phyloP scores from a whole-genome alignment of 2,329 filamentous ascomycete genomes.

The Scytalidium lignicola region DNA sequence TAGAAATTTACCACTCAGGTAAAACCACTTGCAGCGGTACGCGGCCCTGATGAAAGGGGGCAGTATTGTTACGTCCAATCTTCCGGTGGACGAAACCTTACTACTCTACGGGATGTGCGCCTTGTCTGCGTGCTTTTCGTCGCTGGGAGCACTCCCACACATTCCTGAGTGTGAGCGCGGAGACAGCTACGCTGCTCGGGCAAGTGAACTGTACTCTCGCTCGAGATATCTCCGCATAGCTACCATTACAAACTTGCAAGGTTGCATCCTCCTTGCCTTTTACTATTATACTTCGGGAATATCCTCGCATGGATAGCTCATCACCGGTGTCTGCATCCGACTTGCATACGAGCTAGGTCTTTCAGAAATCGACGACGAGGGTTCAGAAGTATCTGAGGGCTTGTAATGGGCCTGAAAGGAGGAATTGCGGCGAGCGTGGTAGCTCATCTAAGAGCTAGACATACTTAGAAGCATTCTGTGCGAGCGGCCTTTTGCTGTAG shows the following conservation, averaged over 20 bases:
- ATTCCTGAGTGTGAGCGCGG: neutral
- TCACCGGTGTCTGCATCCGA: neutral
- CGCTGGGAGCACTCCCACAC: neutral
- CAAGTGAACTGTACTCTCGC: neutral
- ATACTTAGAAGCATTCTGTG: neutral
- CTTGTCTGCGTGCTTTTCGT: conserved; percentile 5
- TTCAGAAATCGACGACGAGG: neutral
- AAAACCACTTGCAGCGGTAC: neutral
- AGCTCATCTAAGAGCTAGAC: conserved; percentile 4
- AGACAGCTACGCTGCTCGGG: neutral
- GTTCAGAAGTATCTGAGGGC: neutral
- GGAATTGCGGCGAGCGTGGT: conserved; percentile 4
- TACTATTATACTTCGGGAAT: conserved; percentile 1
- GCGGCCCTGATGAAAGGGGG: neutral
- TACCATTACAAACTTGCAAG: conserved; percentile 3
- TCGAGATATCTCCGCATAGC: neutral
- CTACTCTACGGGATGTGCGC: neutral
- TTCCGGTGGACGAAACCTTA: neutral
- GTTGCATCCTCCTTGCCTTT: conserved; percentile 5
- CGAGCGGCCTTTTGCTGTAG: conserved; percentile 2
- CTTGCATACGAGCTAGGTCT: conserved; percentile 2
- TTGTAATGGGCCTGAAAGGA: conserved; percentile 1
- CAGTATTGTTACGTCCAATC: neutral
- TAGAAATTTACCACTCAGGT: no score
- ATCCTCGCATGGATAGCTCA: neutral